Conservation (phyloP, 108 stramenopile genomes). For the Poteriospumella lacustris region DNA sequence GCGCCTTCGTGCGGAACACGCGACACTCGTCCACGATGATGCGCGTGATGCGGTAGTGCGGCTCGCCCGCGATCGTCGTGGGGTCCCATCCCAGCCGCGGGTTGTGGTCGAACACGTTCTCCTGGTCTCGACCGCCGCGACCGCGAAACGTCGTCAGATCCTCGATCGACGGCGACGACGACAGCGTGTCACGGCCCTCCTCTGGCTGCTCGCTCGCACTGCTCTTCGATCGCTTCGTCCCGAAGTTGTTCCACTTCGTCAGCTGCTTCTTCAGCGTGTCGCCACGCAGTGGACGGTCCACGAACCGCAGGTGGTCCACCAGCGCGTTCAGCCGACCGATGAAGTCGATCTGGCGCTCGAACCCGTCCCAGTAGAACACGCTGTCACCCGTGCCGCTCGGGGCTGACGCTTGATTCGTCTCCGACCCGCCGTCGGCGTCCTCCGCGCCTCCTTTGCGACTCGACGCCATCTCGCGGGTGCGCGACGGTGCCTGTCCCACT, state of each 20-base stretch:
- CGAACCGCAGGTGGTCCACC: background rate
- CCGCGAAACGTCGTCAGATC: no score
- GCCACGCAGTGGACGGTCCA: background rate
- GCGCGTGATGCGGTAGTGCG: slow-evolving; percentile 43
- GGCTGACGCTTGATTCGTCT: background rate
- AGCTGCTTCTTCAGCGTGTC: background rate
- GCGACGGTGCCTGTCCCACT: background rate
- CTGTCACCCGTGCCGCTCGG: background rate
- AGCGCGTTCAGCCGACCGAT: background rate
- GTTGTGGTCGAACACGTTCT: no score
- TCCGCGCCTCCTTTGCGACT: no score
- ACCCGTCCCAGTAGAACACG: background rate
- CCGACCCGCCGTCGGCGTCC: background rate
- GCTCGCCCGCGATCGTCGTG: slow-evolving; percentile 25
- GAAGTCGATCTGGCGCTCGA: background rate
- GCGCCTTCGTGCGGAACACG: slow-evolving; percentile 48
- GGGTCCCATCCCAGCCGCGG: slow-evolving; percentile 19
- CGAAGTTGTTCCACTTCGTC: background rate
- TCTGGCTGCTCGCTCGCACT: background rate
- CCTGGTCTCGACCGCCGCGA: no score
- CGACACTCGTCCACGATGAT: slow-evolving; percentile 38
- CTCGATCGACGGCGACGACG: no score
- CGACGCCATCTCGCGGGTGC: no score
- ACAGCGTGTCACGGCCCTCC: background rate
- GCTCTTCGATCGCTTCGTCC: no score